A percentile compares a stretch with the other conserved stretches of the same genome.
These are phyloP conservation scores for Aspergillus cristatus DNA, from an alignment of 495 filamentous ascomycete genomes.

Conservation along the genomic window DNA sequence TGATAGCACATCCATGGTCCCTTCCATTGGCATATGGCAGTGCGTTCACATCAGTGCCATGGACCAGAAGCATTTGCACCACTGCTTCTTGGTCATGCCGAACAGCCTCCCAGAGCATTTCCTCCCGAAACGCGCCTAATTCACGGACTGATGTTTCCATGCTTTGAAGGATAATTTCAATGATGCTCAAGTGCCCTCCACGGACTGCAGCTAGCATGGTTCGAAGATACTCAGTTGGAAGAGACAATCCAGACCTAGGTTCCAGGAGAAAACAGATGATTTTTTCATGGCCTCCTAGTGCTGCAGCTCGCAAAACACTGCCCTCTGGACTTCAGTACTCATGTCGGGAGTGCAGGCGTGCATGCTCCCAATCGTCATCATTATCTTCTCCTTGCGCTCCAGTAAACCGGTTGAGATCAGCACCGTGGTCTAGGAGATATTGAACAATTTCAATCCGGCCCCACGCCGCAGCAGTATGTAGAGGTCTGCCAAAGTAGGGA, in stretches of 20 bases:
- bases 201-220: no score
- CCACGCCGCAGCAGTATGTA: background rate
- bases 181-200: background rate
- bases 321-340: constrained; percentile 1
- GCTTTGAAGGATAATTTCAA: constrained; percentile 1
- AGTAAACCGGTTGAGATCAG: no score
- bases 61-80: constrained; percentile 1
- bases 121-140: constrained; percentile 1
- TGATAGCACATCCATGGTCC: no score
- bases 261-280: constrained; percentile 1
- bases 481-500: no score
- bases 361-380: no score
- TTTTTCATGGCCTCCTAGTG: constrained; percentile 1
- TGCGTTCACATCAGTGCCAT: no score
- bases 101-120: constrained; percentile 4
- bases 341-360: no score
- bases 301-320: constrained; percentile 2
- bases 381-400: no score
- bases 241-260: background rate
- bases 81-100: constrained; percentile 1
- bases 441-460: background rate
- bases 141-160: background rate
- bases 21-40: no score
- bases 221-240: background rate
- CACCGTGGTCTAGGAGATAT: background rate